Percentiles rank a stretch among this genome's conserved stretches.
Conservation (phyloP, 345 rosid genomes). For the Rhodomyrtus tomentosa region DNA sequence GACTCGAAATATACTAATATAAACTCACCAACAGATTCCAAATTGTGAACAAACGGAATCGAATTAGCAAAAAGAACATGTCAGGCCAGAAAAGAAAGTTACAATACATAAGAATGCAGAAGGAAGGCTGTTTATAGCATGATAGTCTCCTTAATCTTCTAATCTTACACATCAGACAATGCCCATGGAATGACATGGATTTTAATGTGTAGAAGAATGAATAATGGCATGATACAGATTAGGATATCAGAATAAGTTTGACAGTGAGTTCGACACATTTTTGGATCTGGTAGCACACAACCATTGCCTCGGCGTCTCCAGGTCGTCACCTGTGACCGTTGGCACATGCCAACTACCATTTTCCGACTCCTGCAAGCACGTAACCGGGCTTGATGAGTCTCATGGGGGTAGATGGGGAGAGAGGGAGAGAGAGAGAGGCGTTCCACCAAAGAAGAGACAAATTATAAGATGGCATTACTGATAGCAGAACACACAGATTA, state of each 20-base stretch:
- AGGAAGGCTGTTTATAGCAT: background rate
- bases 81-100: background rate
- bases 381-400: background rate
- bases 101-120: background rate
- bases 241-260: background rate
- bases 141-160: background rate
- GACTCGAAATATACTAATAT: too few relatives aligned
- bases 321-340: conserved; percentile 41
- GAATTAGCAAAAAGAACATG: background rate
- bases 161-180: background rate
- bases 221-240: background rate
- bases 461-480: background rate
- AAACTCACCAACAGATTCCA: background rate
- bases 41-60: background rate
- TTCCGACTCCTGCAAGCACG: conserved; percentile 65
- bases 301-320: conserved; percentile 68
- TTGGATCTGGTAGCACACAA: conserved; percentile 48
- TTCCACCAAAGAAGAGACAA: background rate
- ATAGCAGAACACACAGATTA: background rate
- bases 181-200: background rate
- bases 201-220: background rate
- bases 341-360: conserved; percentile 90
- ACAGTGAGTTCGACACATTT: background rate
- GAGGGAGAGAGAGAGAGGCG: background rate
- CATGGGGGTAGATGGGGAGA: background rate